Evolutionary conservation across 2,329 filamentous ascomycete species (phyloP).

Genomic region (Onygenales sp.): DNA sequence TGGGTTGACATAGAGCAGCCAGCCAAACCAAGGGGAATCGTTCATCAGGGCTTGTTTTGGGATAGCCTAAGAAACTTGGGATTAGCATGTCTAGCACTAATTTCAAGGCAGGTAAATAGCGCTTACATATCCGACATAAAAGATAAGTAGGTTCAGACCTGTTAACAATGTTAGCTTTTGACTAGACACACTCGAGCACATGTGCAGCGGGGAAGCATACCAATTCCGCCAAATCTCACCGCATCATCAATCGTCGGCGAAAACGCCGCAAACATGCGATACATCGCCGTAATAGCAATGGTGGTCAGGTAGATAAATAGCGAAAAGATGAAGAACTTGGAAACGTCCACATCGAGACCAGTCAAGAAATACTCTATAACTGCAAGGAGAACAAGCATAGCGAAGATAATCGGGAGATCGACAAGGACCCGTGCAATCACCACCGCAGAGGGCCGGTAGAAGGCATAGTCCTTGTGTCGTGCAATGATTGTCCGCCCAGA

Average conservation of each 20-base stretch:
- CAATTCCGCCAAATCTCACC: constrained; percentile 45
- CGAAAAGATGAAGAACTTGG: constrained; percentile 5
- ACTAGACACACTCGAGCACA: constrained; percentile 53
- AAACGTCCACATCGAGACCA: constrained; percentile 5
- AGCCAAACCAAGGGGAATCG: constrained; percentile 56
- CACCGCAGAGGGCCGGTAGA: constrained; percentile 60
- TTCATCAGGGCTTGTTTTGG: constrained; percentile 50
- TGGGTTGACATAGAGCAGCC: constrained; percentile 48
- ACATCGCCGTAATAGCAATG: constrained; percentile 43
- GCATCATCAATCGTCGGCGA: constrained; percentile 57
- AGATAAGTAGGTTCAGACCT: constrained; percentile 1
- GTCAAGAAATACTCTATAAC: constrained; percentile 53
- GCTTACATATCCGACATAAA: constrained; percentile 5
- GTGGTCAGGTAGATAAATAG: constrained; percentile 4
- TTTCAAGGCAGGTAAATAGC: background rate
- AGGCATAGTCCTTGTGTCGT: constrained; percentile 59
- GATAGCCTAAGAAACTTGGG: constrained; percentile 36
- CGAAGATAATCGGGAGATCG: constrained; percentile 52
- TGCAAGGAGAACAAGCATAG: constrained; percentile 51
- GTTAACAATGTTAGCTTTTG: constrained; percentile 26
- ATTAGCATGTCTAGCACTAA: background rate
- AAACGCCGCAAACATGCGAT: constrained; percentile 56
- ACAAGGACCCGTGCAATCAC: constrained; percentile 52
- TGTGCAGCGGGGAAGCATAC: constrained; percentile 58
- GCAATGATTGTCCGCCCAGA: constrained; percentile 60